These are phyloP conservation scores for Wickerhamiella shivajii DNA, from an alignment of 805 yeast genomes.

Conservation along the genomic window DNA sequence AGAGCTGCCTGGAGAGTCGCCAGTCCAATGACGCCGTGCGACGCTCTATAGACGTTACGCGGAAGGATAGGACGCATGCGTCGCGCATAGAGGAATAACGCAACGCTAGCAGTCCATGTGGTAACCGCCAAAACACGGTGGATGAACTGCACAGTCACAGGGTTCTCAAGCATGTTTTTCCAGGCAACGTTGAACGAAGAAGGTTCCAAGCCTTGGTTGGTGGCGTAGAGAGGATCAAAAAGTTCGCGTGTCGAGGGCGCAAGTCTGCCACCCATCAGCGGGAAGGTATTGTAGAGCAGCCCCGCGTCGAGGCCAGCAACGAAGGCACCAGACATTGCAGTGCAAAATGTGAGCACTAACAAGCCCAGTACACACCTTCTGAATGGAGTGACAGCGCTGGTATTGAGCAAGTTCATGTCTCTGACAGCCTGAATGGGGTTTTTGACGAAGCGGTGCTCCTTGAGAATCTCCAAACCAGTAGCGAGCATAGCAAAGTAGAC, in stretches of 20 bases:
- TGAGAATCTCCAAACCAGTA: slow-evolving; percentile 73
- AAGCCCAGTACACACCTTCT: slow-evolving; percentile 43
- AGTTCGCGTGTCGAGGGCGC: slow-evolving; percentile 67
- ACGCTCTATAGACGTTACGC: slow-evolving; percentile 25
- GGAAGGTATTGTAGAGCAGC: slow-evolving; percentile 86
- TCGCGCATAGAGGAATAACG: slow-evolving; percentile 52
- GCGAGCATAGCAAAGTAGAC: slow-evolving; percentile 80
- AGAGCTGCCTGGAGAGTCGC: slow-evolving; percentile 70
- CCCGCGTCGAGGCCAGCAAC: slow-evolving; percentile 99
- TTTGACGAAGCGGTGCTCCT: slow-evolving; percentile 55
- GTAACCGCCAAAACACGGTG: slow-evolving; percentile 78
- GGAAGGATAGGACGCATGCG: slow-evolving; percentile 44
- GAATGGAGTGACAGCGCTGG: slow-evolving; percentile 43
- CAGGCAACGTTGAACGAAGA: slow-evolving; percentile 37
- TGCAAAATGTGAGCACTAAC: slow-evolving; percentile 57
- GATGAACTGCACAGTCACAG: slow-evolving; percentile 83
- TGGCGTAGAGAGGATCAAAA: slow-evolving; percentile 54
- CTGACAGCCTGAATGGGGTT: slow-evolving; percentile 45
- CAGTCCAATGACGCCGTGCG: slow-evolving; percentile 57
- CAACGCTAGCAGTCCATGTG: slow-evolving; percentile 59
- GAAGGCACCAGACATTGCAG: slow-evolving; percentile 96
- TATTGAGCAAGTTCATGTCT: slow-evolving; percentile 43
- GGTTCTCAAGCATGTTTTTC: slow-evolving; percentile 91
- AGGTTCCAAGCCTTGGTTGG: slow-evolving; percentile 10
- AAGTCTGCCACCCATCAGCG: slow-evolving; percentile 74